phyloP scores from a whole-genome alignment of 2,329 filamentous ascomycete genomes.

The Zymoseptoria brevis region DNA sequence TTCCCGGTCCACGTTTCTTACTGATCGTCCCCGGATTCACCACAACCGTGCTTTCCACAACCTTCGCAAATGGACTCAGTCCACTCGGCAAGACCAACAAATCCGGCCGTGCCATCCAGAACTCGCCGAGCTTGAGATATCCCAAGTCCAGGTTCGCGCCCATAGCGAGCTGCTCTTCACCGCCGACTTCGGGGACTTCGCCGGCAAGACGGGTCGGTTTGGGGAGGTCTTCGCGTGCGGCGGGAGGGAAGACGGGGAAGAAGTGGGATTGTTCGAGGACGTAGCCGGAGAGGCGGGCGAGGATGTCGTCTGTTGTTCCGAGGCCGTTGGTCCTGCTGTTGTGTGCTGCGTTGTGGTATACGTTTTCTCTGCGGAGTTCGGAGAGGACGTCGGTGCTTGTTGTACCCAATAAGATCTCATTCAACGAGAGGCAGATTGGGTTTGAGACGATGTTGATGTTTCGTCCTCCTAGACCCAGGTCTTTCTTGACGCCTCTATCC shows the following conservation, averaged over 20 bases:
- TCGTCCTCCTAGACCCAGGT: conserved; percentile 66
- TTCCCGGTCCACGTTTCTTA: conserved; percentile 76
- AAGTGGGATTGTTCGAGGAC: conserved; percentile 87
- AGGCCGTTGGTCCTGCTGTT: conserved; percentile 1
- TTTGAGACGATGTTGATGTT: conserved; percentile 74
- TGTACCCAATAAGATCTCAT: conserved; percentile 76
- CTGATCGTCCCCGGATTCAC: conserved; percentile 86
- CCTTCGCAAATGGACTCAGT: conserved; percentile 80
- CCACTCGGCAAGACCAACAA: conserved; percentile 75
- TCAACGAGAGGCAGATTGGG: conserved; percentile 80
- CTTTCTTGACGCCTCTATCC: conserved; percentile 59
- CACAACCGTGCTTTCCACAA: conserved; percentile 77
- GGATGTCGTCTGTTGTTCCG: conserved; percentile 40
- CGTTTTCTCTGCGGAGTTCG: conserved; percentile 49
- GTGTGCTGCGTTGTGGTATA: conserved; percentile 73
- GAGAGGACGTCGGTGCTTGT: conserved; percentile 77
- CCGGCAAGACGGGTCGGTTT: conserved; percentile 43
- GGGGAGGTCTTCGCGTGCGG: conserved; percentile 58
- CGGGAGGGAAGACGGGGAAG: conserved; percentile 79
- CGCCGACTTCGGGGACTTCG: conserved; percentile 30
- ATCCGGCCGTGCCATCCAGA: conserved; percentile 78
- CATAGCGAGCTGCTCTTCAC: conserved; percentile 48
- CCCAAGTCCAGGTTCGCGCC: conserved; percentile 75
- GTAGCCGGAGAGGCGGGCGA: conserved; percentile 66
- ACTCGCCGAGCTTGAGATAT: conserved; percentile 83